Evolutionary conservation across 2,329 filamentous ascomycete species (phyloP).

Genomic region (Sporothrix schenckii): DNA sequence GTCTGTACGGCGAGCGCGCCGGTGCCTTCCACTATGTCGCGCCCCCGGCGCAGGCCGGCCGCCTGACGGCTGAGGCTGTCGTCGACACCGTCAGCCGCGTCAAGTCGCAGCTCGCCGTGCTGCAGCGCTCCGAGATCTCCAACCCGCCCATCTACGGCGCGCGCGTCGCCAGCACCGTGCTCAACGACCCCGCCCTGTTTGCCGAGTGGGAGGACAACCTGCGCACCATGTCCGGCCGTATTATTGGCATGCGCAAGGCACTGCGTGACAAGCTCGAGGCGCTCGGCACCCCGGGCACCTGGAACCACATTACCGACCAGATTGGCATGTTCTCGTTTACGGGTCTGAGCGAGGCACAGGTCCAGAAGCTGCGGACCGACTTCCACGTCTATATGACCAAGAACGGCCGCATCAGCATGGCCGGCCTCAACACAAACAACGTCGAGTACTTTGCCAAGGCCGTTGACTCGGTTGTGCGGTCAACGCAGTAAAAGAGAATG

Average conservation of each 20-base stretch:
- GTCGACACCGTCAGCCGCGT: slow-evolving; percentile 64
- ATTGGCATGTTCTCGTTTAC: slow-evolving; percentile 99
- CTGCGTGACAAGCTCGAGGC: slow-evolving; percentile 80
- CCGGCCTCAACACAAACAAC: slow-evolving; percentile 90
- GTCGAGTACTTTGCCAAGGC: slow-evolving; percentile 91
- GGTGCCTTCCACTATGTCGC: slow-evolving; percentile 96
- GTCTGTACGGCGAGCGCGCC: slow-evolving; percentile 93
- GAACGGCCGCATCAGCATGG: slow-evolving; percentile 98
- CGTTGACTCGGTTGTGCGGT: slow-evolving; percentile 78
- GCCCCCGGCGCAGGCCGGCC: slow-evolving; percentile 54
- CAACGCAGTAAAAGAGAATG: slow-evolving; percentile 39
- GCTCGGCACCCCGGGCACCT: slow-evolving; percentile 81
- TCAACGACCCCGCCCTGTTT: slow-evolving; percentile 83
- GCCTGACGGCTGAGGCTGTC: slow-evolving; percentile 55
- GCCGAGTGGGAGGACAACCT: slow-evolving; percentile 92
- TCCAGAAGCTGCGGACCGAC: slow-evolving; percentile 68
- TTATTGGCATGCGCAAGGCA: slow-evolving; percentile 84
- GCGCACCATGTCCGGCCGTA: slow-evolving; percentile 90
- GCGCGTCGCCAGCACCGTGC: slow-evolving; percentile 78
- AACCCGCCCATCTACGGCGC: slow-evolving; percentile 96
- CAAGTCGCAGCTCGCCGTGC: slow-evolving; percentile 84
- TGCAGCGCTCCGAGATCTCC: slow-evolving; percentile 96
- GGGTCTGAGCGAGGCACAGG: slow-evolving; percentile 73
- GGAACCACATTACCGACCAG: slow-evolving; percentile 97
- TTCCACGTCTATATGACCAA: slow-evolving; percentile 91